Conservation (phyloP, 2,329 filamentous ascomycete genomes). For the Sporothrix dimorphospora region DNA sequence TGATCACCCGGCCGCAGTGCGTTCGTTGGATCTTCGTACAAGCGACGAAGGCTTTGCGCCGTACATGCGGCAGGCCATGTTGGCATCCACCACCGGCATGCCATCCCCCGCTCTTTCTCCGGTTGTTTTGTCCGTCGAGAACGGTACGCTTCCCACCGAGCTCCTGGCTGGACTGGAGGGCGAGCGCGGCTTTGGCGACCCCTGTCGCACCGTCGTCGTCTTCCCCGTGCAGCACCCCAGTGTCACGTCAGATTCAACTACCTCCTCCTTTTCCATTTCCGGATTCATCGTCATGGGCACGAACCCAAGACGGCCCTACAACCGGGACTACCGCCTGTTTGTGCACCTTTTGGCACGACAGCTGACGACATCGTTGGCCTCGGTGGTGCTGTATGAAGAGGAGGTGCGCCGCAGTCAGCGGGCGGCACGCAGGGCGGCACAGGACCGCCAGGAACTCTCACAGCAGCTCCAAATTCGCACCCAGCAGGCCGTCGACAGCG, state of each 20-base stretch:
- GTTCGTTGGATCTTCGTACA: conserved; percentile 67
- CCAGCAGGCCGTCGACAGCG: conserved; percentile 66
- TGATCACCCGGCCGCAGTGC: conserved; percentile 63
- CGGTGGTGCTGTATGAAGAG: conserved; percentile 80
- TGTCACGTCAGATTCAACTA: conserved; percentile 38
- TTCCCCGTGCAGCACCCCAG: conserved; percentile 79
- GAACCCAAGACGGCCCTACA: conserved; percentile 77
- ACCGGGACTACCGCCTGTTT: conserved; percentile 79
- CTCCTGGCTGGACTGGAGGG: conserved; percentile 64
- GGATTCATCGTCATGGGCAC: conserved; percentile 79
- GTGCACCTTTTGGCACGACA: conserved; percentile 75
- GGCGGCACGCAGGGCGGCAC: conserved; percentile 72
- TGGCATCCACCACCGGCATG: conserved; percentile 42
- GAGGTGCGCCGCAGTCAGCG: conserved; percentile 75
- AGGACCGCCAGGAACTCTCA: conserved; percentile 76
- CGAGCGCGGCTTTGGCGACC: conserved; percentile 70
- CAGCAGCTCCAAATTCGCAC: conserved; percentile 71
- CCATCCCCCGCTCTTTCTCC: conserved; percentile 47
- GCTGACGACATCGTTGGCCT: conserved; percentile 77
- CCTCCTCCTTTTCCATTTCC: conserved; percentile 65
- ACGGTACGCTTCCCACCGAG: conserved; percentile 65
- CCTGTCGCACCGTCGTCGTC: conserved; percentile 71
- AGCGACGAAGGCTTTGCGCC: conserved; percentile 75
- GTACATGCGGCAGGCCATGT: conserved; percentile 76
- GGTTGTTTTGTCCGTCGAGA: conserved; percentile 67